A percentile compares a stretch with the other conserved stretches of the same genome.
Conservation (phyloP, 106 monocot species). For the Acorus gramineus region DNA sequence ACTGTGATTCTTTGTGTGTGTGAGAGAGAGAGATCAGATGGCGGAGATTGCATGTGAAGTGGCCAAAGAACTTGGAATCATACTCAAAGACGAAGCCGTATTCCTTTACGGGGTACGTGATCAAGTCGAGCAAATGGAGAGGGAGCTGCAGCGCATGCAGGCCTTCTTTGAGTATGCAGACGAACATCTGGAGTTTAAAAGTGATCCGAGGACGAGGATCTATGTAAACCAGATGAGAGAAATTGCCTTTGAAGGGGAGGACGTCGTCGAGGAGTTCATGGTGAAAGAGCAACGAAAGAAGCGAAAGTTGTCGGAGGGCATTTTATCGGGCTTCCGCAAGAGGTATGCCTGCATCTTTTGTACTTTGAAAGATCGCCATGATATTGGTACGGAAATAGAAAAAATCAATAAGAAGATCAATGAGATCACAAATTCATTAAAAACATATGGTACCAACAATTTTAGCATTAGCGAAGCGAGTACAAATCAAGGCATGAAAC, state of each 20-base stretch:
- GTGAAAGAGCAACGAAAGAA: background rate
- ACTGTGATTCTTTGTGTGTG: too few species aligned
- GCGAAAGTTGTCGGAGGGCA: background rate
- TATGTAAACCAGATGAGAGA: conserved; percentile 23
- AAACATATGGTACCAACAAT: too few species aligned
- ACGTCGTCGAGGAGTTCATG: conserved; percentile 17
- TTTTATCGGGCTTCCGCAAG: background rate
- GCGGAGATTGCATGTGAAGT: too few species aligned
- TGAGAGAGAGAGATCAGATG: too few species aligned
- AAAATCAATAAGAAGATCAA: background rate
- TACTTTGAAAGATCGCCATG: background rate
- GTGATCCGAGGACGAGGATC: conserved; percentile 6
- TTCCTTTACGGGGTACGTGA: conserved; percentile 8
- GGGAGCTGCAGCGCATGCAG: conserved; percentile 18
- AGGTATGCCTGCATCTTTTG: background rate
- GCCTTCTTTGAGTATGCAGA: conserved; percentile 28
- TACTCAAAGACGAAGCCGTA: too few species aligned
- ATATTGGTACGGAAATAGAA: conserved; percentile 7
- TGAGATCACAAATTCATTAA: background rate
- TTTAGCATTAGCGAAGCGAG: too few species aligned
- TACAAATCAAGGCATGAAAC: too few species aligned
- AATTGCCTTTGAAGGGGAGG: conserved; percentile 23
- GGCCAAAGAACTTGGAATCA: too few species aligned
- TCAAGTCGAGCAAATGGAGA: conserved; percentile 14
- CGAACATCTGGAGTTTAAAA: background rate